Conservation (phyloP, 352 stramenopile species). For the Phytophthora multivora region DNA sequence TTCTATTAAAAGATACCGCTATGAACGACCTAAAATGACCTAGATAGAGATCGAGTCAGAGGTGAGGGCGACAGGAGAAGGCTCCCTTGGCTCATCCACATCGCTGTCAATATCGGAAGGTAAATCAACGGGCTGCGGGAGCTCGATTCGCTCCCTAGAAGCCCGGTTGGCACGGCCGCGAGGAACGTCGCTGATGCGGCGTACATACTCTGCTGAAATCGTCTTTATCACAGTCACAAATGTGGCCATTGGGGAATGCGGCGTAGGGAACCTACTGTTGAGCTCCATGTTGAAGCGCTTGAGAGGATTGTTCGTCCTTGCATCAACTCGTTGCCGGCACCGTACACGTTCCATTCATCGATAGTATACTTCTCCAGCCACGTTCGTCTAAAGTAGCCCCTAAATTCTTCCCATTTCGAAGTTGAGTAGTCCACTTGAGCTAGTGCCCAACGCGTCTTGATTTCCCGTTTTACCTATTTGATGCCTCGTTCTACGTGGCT, state of each 20-base stretch:
- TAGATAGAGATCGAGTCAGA: too few relatives aligned
- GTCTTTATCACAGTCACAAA: conserved; percentile 8
- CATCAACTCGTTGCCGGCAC: conserved; percentile 18
- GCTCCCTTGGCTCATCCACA: too few relatives aligned
- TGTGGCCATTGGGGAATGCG: conserved; percentile 1
- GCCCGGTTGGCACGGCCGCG: not conserved
- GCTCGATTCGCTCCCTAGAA: too few relatives aligned
- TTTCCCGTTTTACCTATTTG: conserved; percentile 1
- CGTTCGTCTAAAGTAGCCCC: conserved; percentile 2
- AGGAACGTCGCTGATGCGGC: not conserved
- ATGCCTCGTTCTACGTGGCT: conserved; percentile 5
- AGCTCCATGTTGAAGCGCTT: conserved; percentile 3
- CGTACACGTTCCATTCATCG: not conserved
- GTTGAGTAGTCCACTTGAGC: not conserved
- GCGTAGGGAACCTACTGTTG: conserved; percentile 1
- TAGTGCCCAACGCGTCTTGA: not conserved
- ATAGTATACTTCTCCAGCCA: conserved; percentile 8
- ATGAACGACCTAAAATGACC: too few relatives aligned
- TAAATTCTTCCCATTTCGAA: not conserved
- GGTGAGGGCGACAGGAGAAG: too few relatives aligned
- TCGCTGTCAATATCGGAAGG: too few relatives aligned
- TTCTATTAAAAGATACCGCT: too few relatives aligned
- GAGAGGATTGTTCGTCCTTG: conserved; percentile 11
- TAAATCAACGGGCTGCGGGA: too few relatives aligned
- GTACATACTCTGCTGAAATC: not conserved